Evolutionary conservation across 306 rosid genomes (phyloP).

Genomic region (Castanea sativa): DNA sequence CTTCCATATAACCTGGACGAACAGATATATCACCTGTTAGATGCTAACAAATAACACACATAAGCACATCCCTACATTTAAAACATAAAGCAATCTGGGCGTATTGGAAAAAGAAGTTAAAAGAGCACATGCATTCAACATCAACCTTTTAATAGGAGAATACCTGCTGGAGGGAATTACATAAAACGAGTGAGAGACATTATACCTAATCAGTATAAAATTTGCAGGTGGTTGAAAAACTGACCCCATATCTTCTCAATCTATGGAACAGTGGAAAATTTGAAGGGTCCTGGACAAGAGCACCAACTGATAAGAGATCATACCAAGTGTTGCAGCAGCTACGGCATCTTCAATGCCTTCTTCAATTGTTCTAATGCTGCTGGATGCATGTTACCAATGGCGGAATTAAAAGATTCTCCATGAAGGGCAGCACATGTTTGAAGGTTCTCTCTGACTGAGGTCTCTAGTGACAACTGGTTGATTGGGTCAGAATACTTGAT

Average conservation of each 20-base stretch:
- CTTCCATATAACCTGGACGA: conserved; percentile 50
- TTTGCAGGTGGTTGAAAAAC: conserved; percentile 14
- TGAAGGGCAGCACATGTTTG: conserved; percentile 87
- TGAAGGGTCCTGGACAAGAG: conserved; percentile 26
- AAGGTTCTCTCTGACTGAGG: conserved; percentile 79
- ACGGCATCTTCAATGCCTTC: conserved; percentile 84
- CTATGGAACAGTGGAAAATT: conserved; percentile 29
- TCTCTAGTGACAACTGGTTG: conserved; percentile 78
- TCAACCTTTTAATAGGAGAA: not conserved
- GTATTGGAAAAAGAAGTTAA: not conserved
- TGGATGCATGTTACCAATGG: conserved; percentile 86
- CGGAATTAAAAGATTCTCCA: conserved; percentile 86
- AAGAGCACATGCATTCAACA: not conserved
- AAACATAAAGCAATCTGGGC: not conserved
- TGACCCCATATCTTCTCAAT: conserved; percentile 45
- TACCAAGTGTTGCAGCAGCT: conserved; percentile 23
- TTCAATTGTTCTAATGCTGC: conserved; percentile 75
- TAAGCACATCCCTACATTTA: not conserved
- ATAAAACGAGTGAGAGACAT: not conserved
- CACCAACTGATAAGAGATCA: conserved; percentile 20
- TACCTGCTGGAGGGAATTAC: not conserved
- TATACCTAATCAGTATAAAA: not conserved
- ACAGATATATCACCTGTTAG: conserved; percentile 9
- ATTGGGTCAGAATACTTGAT: conserved; percentile 84
- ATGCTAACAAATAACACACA: not conserved